Evolutionary conservation across 2,329 filamentous ascomycete species (phyloP).

Genomic region (Colletotrichum tanaceti): DNA sequence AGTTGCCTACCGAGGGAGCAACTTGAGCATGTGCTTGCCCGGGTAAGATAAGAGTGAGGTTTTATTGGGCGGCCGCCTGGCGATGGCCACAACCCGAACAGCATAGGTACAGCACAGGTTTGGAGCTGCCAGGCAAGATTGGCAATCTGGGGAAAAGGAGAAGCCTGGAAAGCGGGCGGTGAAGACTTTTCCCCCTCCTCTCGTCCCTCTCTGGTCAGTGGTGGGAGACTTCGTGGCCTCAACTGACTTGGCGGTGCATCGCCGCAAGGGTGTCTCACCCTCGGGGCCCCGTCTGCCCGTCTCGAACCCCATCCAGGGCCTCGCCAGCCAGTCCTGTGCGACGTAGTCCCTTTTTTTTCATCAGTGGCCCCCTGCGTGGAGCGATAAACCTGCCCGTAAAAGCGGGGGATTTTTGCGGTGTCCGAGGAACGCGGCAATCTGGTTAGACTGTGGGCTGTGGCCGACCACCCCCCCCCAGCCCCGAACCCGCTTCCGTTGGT

Average conservation of each 20-base stretch:
- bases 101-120: background rate
- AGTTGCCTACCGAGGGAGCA: no score
- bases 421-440: conserved; percentile 24
- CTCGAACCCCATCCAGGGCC: background rate
- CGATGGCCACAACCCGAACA: background rate
- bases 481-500: conserved; percentile 16
- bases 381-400: background rate
- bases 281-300: no score
- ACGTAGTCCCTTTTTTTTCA: conserved; percentile 18
- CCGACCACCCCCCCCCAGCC: background rate
- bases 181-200: conserved; percentile 38
- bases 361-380: conserved; percentile 27
- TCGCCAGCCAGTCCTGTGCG: conserved; percentile 17
- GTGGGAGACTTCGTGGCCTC: conserved; percentile 34
- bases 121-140: conserved; percentile 11
- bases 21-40: no score
- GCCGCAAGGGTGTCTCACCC: conserved; percentile 11
- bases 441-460: conserved; percentile 7
- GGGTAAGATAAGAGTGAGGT: background rate
- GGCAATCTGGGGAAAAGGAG: conserved; percentile 25
- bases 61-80: background rate
- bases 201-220: background rate
- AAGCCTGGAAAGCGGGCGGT: conserved; percentile 31
- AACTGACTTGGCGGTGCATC: conserved; percentile 28
- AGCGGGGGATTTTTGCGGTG: conserved; percentile 11